These are phyloP conservation scores for Fragaria vesca DNA, from an alignment of 306 rosid genomes.

Conservation along the genomic window DNA sequence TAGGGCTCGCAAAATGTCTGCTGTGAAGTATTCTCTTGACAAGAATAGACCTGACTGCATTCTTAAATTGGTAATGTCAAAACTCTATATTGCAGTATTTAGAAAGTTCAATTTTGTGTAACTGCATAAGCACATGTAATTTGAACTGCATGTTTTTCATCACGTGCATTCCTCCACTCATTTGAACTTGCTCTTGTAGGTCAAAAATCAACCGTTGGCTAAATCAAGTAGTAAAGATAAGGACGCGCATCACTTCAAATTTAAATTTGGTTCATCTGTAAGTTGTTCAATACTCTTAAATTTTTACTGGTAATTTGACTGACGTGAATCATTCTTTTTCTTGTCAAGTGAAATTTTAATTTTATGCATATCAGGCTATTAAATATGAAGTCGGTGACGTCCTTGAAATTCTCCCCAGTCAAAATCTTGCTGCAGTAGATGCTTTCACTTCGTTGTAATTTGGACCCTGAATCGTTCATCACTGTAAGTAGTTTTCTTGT, in stretches of 20 bases:
- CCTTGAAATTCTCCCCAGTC: constrained; percentile 83
- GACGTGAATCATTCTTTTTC: neutral
- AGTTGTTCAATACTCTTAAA: constrained; percentile 23
- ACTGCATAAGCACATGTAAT: neutral
- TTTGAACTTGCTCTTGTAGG: constrained; percentile 45
- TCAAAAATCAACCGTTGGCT: constrained; percentile 66
- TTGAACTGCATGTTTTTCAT: neutral
- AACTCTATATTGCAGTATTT: neutral
- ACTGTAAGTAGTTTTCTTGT: constrained; percentile 52
- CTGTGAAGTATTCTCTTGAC: constrained; percentile 53
- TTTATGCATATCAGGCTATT: constrained; percentile 43
- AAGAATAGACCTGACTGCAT: constrained; percentile 67
- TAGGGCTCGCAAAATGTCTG: constrained; percentile 69
- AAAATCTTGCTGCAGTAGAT: constrained; percentile 64
- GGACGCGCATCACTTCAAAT: constrained; percentile 82
- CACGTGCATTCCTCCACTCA: constrained; percentile 13
- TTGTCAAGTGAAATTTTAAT: constrained; percentile 13
- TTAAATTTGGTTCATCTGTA: constrained; percentile 71
- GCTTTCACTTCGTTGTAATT: constrained; percentile 64
- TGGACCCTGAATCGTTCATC: constrained; percentile 75
- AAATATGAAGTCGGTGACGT: constrained; percentile 71
- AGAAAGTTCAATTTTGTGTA: constrained; percentile 6
- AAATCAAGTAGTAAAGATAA: constrained; percentile 52
- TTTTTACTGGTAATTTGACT: neutral
- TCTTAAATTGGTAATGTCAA: constrained; percentile 70